Evolutionary conservation across 2,329 filamentous ascomycete genomes (phyloP).

Genomic region (Fonsecaea multimorphosa): DNA sequence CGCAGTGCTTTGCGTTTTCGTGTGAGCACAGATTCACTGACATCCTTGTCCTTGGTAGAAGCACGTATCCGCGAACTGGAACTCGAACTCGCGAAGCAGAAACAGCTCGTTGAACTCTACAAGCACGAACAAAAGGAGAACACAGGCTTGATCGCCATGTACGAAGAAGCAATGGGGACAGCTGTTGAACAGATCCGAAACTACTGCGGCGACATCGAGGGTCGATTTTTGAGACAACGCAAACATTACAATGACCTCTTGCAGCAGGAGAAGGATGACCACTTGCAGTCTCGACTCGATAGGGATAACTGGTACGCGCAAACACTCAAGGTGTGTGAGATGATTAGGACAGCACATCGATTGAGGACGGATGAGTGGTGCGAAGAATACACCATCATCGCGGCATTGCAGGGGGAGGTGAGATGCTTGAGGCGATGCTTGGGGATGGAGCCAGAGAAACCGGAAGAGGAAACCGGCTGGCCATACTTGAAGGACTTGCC

Average conservation of each 20-base stretch:
- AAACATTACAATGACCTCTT: constrained; percentile 58
- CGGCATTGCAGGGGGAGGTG: constrained; percentile 57
- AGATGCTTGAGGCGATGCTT: constrained; percentile 55
- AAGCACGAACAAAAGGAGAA: constrained; percentile 57
- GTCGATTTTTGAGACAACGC: constrained; percentile 54
- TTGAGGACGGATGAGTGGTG: constrained; percentile 57
- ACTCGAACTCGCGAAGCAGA: constrained; percentile 54
- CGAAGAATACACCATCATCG: constrained; percentile 51
- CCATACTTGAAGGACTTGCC: constrained; percentile 54
- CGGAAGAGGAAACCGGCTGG: constrained; percentile 58
- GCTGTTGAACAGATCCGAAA: constrained; percentile 59
- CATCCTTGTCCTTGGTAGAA: constrained; percentile 41
- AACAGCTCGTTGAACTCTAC: constrained; percentile 50
- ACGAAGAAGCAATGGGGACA: constrained; percentile 53
- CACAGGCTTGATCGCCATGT: constrained; percentile 55
- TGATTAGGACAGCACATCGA: constrained; percentile 56
- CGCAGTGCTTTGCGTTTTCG: neutral
- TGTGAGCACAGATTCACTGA: neutral
- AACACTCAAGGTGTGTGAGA: constrained; percentile 55
- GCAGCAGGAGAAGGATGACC: constrained; percentile 57
- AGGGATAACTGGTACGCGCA: constrained; percentile 57
- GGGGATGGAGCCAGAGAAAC: constrained; percentile 56
- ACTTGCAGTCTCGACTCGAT: constrained; percentile 56
- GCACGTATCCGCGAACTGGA: constrained; percentile 58
- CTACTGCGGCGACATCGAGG: constrained; percentile 58